These are phyloP conservation scores for Datura wrightii DNA, from an alignment of 257 asterid genomes.

Conservation along the genomic window DNA sequence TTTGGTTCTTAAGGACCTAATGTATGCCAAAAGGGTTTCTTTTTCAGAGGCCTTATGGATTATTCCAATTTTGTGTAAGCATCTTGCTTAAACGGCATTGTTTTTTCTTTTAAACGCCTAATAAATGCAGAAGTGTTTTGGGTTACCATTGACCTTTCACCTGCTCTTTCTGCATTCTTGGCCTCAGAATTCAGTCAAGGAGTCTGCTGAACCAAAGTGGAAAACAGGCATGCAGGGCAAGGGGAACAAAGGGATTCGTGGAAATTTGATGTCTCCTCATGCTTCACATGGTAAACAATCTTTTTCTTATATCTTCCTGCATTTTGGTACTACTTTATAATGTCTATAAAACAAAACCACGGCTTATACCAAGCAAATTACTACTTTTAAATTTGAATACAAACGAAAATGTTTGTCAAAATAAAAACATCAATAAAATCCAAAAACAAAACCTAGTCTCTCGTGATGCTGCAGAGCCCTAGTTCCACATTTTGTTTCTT, in stretches of 20 bases:
- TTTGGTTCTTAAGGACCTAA: conserved; percentile 6
- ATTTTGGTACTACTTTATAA: background rate
- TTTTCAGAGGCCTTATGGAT: background rate
- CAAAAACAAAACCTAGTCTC: background rate
- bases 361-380: background rate
- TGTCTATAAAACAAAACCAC: background rate
- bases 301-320: background rate
- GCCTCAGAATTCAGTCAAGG: conserved; percentile 67
- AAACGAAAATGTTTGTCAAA: background rate
- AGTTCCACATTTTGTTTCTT: conserved; percentile 26
- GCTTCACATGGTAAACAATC: conserved; percentile 60
- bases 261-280: conserved; percentile 61
- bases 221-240: conserved; percentile 68
- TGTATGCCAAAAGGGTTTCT: conserved; percentile 4
- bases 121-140: background rate
- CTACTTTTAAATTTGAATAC: background rate
- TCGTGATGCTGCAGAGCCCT: conserved; percentile 4
- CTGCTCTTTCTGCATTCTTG: conserved; percentile 29
- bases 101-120: background rate
- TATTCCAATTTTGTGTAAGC: background rate
- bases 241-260: conserved; percentile 69
- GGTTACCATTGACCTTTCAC: conserved; percentile 8
- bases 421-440: background rate
- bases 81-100: background rate
- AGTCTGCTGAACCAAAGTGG: conserved; percentile 68